A percentile compares a stretch with the other conserved stretches of the same genome.
Conservation (phyloP, 495 filamentous ascomycete species). For the Friedmanniomyces simplex region DNA sequence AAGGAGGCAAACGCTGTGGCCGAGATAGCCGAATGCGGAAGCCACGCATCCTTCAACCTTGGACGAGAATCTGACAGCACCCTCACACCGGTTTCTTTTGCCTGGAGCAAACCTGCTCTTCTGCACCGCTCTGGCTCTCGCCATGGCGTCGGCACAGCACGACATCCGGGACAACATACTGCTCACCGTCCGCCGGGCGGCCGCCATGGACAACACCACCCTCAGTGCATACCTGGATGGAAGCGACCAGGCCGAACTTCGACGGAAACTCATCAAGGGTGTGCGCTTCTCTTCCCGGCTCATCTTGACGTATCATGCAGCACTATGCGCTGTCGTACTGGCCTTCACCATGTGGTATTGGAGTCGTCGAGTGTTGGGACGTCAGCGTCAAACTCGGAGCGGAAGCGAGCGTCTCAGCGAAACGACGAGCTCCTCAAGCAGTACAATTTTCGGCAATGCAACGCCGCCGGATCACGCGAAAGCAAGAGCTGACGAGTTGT, state of each 20-base stretch:
- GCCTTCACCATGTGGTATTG: conserved; percentile 22
- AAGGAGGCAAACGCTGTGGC: no score
- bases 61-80: neutral
- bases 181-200: neutral
- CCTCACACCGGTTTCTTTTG: no score
- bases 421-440: conserved; percentile 25
- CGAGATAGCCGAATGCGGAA: neutral
- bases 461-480: conserved; percentile 12
- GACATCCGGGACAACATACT: neutral
- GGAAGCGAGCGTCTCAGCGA: neutral
- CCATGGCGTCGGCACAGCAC: neutral
- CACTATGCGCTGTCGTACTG: conserved; percentile 17
- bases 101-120: no score
- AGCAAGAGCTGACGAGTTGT: conserved; percentile 17
- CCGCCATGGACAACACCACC: neutral
- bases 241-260: neutral
- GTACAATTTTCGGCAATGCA: conserved; percentile 22
- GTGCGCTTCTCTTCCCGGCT: conserved; percentile 21
- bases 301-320: conserved; percentile 24
- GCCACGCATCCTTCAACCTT: neutral
- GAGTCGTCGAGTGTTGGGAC: conserved; percentile 6
- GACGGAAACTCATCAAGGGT: conserved; percentile 12
- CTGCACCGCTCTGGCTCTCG: neutral
- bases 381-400: neutral
- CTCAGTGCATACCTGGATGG: neutral